Conservation (phyloP, 768 basidiomycete species). For the Brasilioporus rufonigricans region DNA sequence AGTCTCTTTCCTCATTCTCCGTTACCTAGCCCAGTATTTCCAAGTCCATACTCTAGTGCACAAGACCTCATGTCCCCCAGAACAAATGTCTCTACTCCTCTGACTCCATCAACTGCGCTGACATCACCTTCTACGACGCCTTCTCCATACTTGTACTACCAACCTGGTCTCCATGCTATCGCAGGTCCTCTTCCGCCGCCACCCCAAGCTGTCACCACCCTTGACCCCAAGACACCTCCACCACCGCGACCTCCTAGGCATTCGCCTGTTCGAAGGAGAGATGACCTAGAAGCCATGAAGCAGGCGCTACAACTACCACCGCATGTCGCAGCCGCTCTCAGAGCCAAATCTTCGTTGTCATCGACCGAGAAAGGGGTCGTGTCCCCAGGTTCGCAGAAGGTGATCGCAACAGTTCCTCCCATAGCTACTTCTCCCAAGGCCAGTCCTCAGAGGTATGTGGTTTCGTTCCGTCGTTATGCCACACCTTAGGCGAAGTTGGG, state of each 20-base stretch:
- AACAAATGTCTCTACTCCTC: constrained; percentile 22
- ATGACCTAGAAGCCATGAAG: constrained; percentile 56
- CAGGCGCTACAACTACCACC: constrained; percentile 59
- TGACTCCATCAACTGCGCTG: constrained; percentile 26
- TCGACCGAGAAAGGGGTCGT: constrained; percentile 15
- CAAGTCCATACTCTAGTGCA: constrained; percentile 27
- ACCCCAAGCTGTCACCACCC: constrained; percentile 53
- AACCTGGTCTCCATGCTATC: constrained; percentile 66
- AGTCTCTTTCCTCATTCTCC: constrained; percentile 40
- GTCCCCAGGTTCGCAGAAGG: constrained; percentile 32
- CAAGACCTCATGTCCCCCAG: constrained; percentile 31
- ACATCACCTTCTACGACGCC: constrained; percentile 27
- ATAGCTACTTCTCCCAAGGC: constrained; percentile 2
- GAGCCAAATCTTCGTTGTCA: constrained; percentile 18
- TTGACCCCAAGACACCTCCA: constrained; percentile 48
- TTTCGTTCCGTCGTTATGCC: neutral
- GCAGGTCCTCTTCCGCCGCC: constrained; percentile 75
- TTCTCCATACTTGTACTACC: constrained; percentile 55
- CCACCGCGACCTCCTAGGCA: constrained; percentile 61
- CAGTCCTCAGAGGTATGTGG: constrained; percentile 21
- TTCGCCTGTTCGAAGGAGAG: constrained; percentile 48
- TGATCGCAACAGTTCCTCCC: neutral
- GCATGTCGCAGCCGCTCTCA: constrained; percentile 48
- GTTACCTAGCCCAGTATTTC: constrained; percentile 25
- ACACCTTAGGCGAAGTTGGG: neutral